Evolutionary conservation across 129 eudicot genomes (phyloP).

Genomic region (carrot (Daucus carota)): DNA sequence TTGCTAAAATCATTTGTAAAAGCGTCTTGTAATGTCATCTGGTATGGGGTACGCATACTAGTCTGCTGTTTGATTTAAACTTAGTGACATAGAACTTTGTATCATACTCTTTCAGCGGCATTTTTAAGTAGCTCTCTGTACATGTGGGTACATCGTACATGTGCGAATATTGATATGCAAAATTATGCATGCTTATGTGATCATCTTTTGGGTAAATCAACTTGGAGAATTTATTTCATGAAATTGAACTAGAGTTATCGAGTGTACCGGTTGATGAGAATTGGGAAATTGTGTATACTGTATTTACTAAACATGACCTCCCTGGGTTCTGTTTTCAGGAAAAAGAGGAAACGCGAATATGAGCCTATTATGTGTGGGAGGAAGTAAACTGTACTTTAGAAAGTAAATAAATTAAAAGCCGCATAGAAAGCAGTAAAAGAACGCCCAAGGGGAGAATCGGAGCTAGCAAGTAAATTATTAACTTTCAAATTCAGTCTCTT

Average conservation of each 20-base stretch:
- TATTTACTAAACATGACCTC: too few relatives aligned
- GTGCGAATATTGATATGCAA: background rate
- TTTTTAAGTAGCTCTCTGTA: background rate
- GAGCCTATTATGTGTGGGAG: too few relatives aligned
- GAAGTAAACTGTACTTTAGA: too few relatives aligned
- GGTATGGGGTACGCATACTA: background rate
- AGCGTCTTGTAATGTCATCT: conserved; percentile 6
- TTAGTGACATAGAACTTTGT: background rate
- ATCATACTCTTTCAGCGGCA: background rate
- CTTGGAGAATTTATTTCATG: background rate
- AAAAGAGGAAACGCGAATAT: too few relatives aligned
- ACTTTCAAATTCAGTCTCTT: too few relatives aligned
- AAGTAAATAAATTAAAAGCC: too few relatives aligned
- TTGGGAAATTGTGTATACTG: too few relatives aligned
- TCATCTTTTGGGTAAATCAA: background rate
- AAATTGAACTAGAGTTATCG: background rate
- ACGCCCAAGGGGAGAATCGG: too few relatives aligned
- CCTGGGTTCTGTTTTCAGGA: too few relatives aligned
- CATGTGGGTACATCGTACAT: background rate
- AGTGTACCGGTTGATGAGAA: too few relatives aligned
- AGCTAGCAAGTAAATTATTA: too few relatives aligned
- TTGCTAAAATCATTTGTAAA: background rate
- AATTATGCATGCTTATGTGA: background rate
- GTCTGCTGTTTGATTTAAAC: background rate
- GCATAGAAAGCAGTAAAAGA: too few relatives aligned